Conservation (phyloP, 192 early-diverging fungal species). For the Irineochytrium annulatum region DNA sequence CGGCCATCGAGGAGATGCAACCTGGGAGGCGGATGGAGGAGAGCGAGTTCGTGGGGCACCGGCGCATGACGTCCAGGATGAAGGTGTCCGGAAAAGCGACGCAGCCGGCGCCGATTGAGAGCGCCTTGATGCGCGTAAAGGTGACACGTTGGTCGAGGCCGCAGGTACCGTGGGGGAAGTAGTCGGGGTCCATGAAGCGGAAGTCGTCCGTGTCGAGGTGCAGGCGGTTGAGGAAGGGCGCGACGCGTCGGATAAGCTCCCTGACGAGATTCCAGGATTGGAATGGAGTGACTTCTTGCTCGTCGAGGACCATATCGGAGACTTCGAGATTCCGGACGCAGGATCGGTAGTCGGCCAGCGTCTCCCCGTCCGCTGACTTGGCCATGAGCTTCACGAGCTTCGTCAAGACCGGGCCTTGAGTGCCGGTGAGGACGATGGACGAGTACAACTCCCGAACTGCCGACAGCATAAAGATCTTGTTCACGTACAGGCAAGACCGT, state of each 20-base stretch:
- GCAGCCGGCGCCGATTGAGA: constrained; percentile 18
- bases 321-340: constrained; percentile 7
- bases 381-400: constrained; percentile 15
- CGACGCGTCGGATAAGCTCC: constrained; percentile 14
- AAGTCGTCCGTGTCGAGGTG: constrained; percentile 12
- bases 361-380: constrained; percentile 6
- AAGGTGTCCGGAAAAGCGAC: constrained; percentile 21
- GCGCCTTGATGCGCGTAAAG: constrained; percentile 9
- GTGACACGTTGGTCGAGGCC: constrained; percentile 21
- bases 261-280: constrained; percentile 21
- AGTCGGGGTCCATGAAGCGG: constrained; percentile 11
- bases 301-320: constrained; percentile 15
- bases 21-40: constrained; percentile 12
- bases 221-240: constrained; percentile 12
- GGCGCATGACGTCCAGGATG: constrained; percentile 11
- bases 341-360: constrained; percentile 15
- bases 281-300: constrained; percentile 20
- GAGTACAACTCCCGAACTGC: constrained; percentile 9
- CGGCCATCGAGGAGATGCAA: neutral
- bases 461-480: constrained; percentile 17
- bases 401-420: constrained; percentile 8
- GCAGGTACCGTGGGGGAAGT: constrained; percentile 12
- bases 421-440: constrained; percentile 8
- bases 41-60: constrained; percentile 13
- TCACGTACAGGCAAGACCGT: constrained; percentile 14